These are phyloP conservation scores for Scleroderma citrinum DNA, from an alignment of 768 basidiomycete genomes.

Conservation along the genomic window DNA sequence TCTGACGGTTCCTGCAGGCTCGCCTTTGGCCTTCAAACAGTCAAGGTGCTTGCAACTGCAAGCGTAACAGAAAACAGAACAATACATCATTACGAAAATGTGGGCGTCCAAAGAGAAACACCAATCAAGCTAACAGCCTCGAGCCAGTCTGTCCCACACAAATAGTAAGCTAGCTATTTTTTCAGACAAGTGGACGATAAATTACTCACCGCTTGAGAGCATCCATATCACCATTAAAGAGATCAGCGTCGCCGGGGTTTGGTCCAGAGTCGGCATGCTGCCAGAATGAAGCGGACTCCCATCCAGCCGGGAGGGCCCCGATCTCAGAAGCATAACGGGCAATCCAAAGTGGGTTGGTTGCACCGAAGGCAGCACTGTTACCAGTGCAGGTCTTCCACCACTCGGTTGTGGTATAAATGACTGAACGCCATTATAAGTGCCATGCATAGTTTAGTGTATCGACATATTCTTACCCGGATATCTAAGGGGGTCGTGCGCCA, in stretches of 20 bases:
- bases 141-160: no score
- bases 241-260: slow-evolving; percentile 53
- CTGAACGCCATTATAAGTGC: slow-evolving; percentile 16
- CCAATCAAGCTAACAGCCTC: no score
- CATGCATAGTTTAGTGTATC: background rate
- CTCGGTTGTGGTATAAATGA: slow-evolving; percentile 58
- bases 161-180: no score
- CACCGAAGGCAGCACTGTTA: slow-evolving; percentile 44
- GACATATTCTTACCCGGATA: slow-evolving; percentile 32
- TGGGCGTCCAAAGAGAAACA: no score
- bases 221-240: slow-evolving; percentile 48
- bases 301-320: slow-evolving; percentile 56
- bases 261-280: slow-evolving; percentile 51
- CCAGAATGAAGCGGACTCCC: slow-evolving; percentile 53
- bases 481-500: slow-evolving; percentile 17
- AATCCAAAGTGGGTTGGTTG: slow-evolving; percentile 55
- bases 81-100: no score
- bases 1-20: no score
- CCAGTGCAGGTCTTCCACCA: slow-evolving; percentile 70
- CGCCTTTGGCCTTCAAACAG: no score
- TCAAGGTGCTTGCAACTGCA: no score
- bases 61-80: no score
- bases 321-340: slow-evolving; percentile 45
- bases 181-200: no score
- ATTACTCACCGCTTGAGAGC: slow-evolving; percentile 10